Percentiles rank a stretch among this genome's conserved stretches.
Conservation (phyloP, 1,284 basidiomycete species). For the Sporisorium exsertum region DNA sequence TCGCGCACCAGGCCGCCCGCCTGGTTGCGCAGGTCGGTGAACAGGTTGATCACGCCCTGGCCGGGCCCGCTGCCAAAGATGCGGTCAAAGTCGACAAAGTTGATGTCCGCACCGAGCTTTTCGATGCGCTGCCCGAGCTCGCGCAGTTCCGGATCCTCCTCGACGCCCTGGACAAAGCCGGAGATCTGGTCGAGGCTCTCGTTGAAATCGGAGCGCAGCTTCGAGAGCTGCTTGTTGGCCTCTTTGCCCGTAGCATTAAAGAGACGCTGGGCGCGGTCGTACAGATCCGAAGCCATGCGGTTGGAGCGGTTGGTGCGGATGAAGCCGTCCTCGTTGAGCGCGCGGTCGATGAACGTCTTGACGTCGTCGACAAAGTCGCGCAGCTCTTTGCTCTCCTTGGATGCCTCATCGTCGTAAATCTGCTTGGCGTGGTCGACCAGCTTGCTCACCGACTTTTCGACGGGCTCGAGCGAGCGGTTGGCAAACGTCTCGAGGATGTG, state of each 20-base stretch:
- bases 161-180: slow-evolving; percentile 46
- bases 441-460: slow-evolving; percentile 68
- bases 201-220: slow-evolving; percentile 46
- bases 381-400: slow-evolving; percentile 65
- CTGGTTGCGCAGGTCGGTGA: slow-evolving; percentile 39
- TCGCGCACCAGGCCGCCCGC: slow-evolving; percentile 70
- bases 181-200: slow-evolving; percentile 38
- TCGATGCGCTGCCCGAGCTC: slow-evolving; percentile 70
- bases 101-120: slow-evolving; percentile 69
- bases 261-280: slow-evolving; percentile 49
- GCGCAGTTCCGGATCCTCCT: slow-evolving; percentile 50
- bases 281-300: slow-evolving; percentile 43
- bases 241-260: slow-evolving; percentile 51
- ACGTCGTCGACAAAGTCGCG: slow-evolving; percentile 67
- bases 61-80: slow-evolving; percentile 21
- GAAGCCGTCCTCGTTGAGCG: slow-evolving; percentile 51
- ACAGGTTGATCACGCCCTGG: slow-evolving; percentile 34
- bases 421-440: slow-evolving; percentile 69
- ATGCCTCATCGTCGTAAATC: slow-evolving; percentile 68
- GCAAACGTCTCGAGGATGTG: slow-evolving; percentile 71
- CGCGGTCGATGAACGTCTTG: slow-evolving; percentile 48
- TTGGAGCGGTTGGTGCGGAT: slow-evolving; percentile 50
- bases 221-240: slow-evolving; percentile 52
- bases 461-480: slow-evolving; percentile 53
- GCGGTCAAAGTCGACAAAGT: slow-evolving; percentile 44